phyloP scores from a whole-genome alignment of 768 basidiomycete genomes.

The Lentinula guzmanii region DNA sequence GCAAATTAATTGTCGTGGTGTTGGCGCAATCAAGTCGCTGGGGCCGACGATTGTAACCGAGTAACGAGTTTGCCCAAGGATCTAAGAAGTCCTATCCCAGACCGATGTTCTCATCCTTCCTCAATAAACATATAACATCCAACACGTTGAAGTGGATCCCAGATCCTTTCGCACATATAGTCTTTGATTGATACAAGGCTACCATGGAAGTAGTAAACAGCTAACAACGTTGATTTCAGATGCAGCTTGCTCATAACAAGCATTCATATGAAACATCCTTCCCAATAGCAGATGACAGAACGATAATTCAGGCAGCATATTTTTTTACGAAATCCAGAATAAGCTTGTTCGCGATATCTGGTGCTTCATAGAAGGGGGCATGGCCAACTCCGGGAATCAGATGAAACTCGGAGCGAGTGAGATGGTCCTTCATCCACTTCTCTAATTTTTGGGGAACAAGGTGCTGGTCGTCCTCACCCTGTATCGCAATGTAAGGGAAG shows the following conservation, averaged over 20 bases:
- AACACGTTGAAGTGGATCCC: background rate
- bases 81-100: too few species aligned
- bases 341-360: background rate
- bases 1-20: too few species aligned
- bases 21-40: too few species aligned
- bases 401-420: background rate
- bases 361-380: constrained; percentile 1
- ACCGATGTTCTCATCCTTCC: too few species aligned
- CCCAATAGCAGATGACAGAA: too few species aligned
- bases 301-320: background rate
- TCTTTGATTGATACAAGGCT: background rate
- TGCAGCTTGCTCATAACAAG: background rate
- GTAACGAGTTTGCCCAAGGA: too few species aligned
- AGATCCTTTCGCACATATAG: background rate
- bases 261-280: too few species aligned
- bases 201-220: too few species aligned
- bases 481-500: constrained; percentile 1
- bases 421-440: constrained; percentile 3
- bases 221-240: background rate
- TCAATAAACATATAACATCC: too few species aligned
- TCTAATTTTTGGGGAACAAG: background rate
- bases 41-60: too few species aligned
- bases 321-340: background rate
- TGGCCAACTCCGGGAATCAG: background rate
- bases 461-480: constrained; percentile 1